Evolutionary conservation across 140 eudicot species (phyloP), one percentile per base, ranked within the genome.

Genomic region (Stevia rebaudiana): DNA sequence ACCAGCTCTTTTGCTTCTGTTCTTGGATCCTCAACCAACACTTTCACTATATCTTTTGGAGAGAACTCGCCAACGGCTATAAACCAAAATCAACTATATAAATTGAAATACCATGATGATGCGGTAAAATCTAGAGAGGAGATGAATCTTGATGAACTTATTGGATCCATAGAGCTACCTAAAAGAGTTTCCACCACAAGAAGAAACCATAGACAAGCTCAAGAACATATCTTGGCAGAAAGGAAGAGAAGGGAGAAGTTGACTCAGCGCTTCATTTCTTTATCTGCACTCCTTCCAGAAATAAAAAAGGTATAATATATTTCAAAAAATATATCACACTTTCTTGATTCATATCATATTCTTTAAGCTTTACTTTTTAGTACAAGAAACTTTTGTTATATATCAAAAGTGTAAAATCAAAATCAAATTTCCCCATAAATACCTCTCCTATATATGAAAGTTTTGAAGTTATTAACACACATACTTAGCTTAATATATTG

Each of bases 161-260:
- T 72, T 39, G 68, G 71, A 51, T 61, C 64, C 50, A 68, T 41
- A 22, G 72, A 67, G 42, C 25, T 74, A 28, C 69, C 60, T 33
- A 60, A 19, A 72, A 67, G 61, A 47, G 63, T 31, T 18, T 33
- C 47, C 4, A 30, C 55, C 46, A 66, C 74, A 0, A 74, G 42
- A 43, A 65, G 86, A 60, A 77, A 68, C 2, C 72, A 56, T 24
- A 61, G 33, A 28, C 87, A 78, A 43, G 85, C 92, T 23, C 84
- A 72, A 66, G 89, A 82, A 23, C 94, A 85, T 68, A 76, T 82
- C 6, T 12, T 82, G 58, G 89, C 94, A 0, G 94, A 85, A 50
- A 85, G 89, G 70, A 77, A 68, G 56, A 70, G 94, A 50, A 76
- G 94, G 47, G 86, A 85, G 61, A 85, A 74, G 69, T 19, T 85